Conservation (phyloP, 192 early-diverging fungal genomes). For the Polychytrium aggregatum region DNA sequence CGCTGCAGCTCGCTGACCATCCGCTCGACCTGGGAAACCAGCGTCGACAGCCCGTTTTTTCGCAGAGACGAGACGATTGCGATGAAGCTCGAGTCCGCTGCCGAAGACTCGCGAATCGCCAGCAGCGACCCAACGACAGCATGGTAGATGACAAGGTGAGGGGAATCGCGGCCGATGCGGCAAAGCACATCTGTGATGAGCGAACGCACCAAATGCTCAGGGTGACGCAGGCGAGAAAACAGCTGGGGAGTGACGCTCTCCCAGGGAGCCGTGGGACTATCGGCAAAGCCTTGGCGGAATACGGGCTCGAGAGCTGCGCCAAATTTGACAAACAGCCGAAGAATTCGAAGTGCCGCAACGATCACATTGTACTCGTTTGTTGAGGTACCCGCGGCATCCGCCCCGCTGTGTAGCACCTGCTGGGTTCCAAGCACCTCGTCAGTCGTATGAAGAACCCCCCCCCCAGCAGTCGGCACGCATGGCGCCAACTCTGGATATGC, state of each 20-base stretch:
- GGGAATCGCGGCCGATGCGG: conserved; percentile 44
- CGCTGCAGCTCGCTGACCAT: conserved; percentile 46
- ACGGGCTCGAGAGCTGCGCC: conserved; percentile 33
- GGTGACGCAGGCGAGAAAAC: conserved; percentile 60
- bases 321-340: conserved; percentile 53
- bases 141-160: conserved; percentile 59
- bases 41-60: neutral
- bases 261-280: conserved; percentile 35
- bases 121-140: conserved; percentile 44
- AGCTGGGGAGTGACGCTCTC: conserved; percentile 61
- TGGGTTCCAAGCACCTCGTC: no score
- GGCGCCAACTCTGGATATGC: no score
- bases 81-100: neutral
- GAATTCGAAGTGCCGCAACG: conserved; percentile 46
- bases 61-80: conserved; percentile 4
- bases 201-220: conserved; percentile 38
- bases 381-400: no score
- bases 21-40: conserved; percentile 15
- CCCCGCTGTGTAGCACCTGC: no score
- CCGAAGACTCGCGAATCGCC: conserved; percentile 9
- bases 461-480: no score
- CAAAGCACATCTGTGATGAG: conserved; percentile 41
- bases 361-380: conserved; percentile 26
- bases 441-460: no score
- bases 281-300: conserved; percentile 17